Conservation (phyloP, 2,329 filamentous ascomycete genomes). For the Chrysoporthe puriensis region DNA sequence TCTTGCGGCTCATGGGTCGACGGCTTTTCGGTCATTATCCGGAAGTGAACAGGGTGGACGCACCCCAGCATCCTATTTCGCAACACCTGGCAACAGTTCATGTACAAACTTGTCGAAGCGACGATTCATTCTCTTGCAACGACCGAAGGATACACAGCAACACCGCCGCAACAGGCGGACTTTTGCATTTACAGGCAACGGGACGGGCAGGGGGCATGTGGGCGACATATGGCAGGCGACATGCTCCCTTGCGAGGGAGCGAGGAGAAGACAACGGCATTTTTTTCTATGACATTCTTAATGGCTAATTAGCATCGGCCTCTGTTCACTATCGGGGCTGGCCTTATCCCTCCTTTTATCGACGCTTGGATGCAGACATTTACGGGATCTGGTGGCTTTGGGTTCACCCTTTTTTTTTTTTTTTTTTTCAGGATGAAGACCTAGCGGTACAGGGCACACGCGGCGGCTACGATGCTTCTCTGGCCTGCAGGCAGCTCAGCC, state of each 20-base stretch:
- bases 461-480: not conserved
- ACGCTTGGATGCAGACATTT: not conserved
- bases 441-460: not conserved
- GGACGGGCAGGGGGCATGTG: constrained; percentile 3
- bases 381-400: not conserved
- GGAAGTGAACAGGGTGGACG: constrained; percentile 18
- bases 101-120: constrained; percentile 18
- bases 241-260: not conserved
- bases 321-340: constrained; percentile 16
- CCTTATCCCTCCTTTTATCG: constrained; percentile 19
- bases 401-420: not conserved
- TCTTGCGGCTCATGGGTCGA: constrained; percentile 82
- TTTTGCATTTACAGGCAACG: not conserved
- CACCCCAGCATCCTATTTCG: not conserved
- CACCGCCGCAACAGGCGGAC: not conserved
- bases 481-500: not conserved
- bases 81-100: not conserved
- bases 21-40: constrained; percentile 74
- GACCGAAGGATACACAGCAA: not conserved
- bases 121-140: not conserved
- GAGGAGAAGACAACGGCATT: not conserved
- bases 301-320: constrained; percentile 26
- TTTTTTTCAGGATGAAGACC: not conserved
- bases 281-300: constrained; percentile 19
- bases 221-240: not conserved